Conservation (phyloP, 257 asterid genomes). For the Scutellaria barbata region DNA sequence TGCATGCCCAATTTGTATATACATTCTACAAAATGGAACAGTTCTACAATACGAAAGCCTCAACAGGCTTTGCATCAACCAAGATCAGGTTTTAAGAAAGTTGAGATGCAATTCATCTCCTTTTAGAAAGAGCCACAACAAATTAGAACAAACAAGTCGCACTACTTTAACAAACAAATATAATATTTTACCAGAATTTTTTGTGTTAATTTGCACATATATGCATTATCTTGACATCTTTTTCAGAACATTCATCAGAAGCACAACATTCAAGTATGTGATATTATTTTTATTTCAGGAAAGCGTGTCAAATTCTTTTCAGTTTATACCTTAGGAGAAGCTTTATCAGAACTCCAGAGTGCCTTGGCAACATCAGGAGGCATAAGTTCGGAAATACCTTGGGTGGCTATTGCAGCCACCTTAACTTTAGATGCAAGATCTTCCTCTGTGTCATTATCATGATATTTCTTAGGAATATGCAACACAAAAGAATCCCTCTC, state of each 20-base stretch:
- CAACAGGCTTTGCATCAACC: neutral
- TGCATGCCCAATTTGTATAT: neutral
- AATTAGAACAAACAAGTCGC: neutral
- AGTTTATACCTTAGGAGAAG: slow-evolving; percentile 70
- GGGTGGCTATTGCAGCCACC: slow-evolving; percentile 67
- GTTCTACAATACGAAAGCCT: neutral
- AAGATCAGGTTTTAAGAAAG: neutral
- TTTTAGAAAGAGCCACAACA: neutral
- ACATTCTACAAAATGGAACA: neutral
- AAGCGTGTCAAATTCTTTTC: slow-evolving; percentile 14
- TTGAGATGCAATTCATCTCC: neutral
- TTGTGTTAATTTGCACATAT: neutral
- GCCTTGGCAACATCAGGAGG: slow-evolving; percentile 96
- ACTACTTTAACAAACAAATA: slow-evolving; percentile 15
- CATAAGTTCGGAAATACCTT: slow-evolving; percentile 82
- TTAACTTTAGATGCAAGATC: slow-evolving; percentile 53
- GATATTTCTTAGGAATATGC: slow-evolving; percentile 65
- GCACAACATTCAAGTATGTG: neutral
- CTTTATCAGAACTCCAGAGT: slow-evolving; percentile 71
- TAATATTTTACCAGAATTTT: neutral
- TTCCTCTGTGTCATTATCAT: slow-evolving; percentile 60
- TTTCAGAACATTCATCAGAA: slow-evolving; percentile 1
- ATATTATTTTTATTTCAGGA: slow-evolving; percentile 13
- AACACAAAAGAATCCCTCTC: slow-evolving; percentile 87
- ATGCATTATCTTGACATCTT: neutral